Base-by-base conservation (phyloP, 352 stramenopile species). In the Phytophthora syringae region DNA sequence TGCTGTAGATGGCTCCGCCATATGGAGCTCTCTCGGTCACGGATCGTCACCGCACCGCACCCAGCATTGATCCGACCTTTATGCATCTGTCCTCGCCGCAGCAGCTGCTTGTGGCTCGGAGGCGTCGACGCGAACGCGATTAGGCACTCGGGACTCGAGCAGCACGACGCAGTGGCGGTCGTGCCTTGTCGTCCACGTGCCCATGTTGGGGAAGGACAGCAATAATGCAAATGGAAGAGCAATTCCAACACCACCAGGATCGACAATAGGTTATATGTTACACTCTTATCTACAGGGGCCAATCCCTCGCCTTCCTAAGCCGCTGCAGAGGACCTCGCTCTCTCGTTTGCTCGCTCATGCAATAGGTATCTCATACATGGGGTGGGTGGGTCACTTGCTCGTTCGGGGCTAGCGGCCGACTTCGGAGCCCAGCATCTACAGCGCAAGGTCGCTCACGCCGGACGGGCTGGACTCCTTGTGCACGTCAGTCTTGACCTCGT, bases 261-360 rank as follows among this genome's bases (percentile, higher is more conserved):
- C 28, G 47, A 65, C 64, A 78, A 83, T 85, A 82, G 71, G 67
- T 78, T 82, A 83, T 86, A 86, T 79, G 56, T 78, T 85, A 85
- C 74, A 85, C 40, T 72, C 43, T 67, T 69, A 59, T 70, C 53
- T 77, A 76, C 61, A 76, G 30, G 34, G 52, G 60, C 45, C 48
- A 70, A 64, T 54, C 21, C 36, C 45, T 77, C 55, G 25, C 39
- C 15, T 60, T 24, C 39, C 55, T 50, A 52, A 64, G 52, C 64
- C 64, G 39, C 60, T 61, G 65, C 39, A 69, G 52, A 50, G 28
- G 32, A 30, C 50, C 51, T 64, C 27, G 34, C 40, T 50, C 40
- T 50, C 44, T 60, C 30, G 36, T 56, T 59, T 52, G 27, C 43
- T 63, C 16, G 52, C 52, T 64, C 49, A 63, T 64, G 63, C 42